Evolutionary conservation across 2,329 filamentous ascomycete genomes (phyloP), one percentile per base, ranked within the genome.

Genomic region (Botryotinia calthae): DNA sequence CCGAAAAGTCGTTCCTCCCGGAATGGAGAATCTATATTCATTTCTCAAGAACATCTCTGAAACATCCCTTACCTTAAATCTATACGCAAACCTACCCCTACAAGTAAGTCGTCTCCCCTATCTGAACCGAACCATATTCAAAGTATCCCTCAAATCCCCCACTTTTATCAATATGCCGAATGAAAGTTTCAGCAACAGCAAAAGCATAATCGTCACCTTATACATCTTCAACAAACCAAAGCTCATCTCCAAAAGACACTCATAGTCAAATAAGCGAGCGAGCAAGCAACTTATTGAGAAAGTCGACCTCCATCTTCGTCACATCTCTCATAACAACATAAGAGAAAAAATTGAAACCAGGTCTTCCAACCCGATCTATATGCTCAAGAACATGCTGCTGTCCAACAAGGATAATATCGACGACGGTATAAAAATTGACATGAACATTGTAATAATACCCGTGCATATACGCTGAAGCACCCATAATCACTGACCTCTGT

Each of bases 181-280:
- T 25, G 10, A 51, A 51, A 14, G 4, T 22, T n/a, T n/a, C 22
- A 25, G 10, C 4, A 14, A 6, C 22, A n/a, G 48, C 48, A 25
- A 7, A 0, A 51, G 10, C 48, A n/a, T n/a, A n/a, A 7, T 25
- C 10, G 4, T n/a, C 25, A 1, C 1, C 48, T 12, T 4, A 51
- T 5, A n/a, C 48, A 2, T 14, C 10, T 25, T 4, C 25, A 6
- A n/a, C 10, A n/a, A 51, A 4, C 2, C 1, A 2, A 25, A n/a
- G 22, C 22, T 51, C 48, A 51, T 25, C 10, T 12, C 12, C 4
- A 14, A 51, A 2, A 51, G 22, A n/a, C 0, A 4, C 22, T 48
- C 22, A 51, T 1, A 14, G 1, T 51, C 22, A n/a, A n/a, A 51
- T 14, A 9, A 51, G 25, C 48, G 10, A 51, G 22, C 10, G 22